Evolutionary conservation across 2,329 filamentous ascomycete species (phyloP).

Genomic region (Monilinia aucupariae): DNA sequence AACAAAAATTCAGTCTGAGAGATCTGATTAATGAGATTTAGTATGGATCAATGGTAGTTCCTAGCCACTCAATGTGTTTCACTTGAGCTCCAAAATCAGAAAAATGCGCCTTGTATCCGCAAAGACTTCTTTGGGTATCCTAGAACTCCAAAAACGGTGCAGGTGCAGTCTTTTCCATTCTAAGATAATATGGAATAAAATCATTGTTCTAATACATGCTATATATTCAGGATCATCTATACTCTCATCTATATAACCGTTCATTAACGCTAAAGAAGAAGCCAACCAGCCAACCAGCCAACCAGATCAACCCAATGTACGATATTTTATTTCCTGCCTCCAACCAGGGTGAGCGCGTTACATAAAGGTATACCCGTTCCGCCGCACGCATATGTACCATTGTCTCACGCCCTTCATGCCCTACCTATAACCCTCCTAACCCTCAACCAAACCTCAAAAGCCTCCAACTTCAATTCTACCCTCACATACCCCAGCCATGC

Average conservation of each 20-base stretch:
- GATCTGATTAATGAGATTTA: neutral
- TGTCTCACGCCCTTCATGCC: neutral
- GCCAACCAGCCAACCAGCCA: neutral
- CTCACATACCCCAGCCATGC: conserved; percentile 55
- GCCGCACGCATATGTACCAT: neutral
- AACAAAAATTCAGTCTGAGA: neutral
- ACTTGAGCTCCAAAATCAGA: neutral
- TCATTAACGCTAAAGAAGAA: neutral
- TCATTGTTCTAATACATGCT: neutral
- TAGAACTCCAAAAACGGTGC: neutral
- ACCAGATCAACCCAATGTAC: neutral
- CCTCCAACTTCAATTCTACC: conserved; percentile 57
- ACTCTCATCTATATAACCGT: neutral
- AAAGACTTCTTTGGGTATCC: neutral
- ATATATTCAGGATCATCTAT: neutral
- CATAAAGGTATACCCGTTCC: neutral
- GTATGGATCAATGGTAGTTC: neutral
- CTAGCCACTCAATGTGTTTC: neutral
- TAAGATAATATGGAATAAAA: neutral
- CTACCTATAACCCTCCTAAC: conserved; percentile 45
- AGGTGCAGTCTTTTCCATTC: neutral
- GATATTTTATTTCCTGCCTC: neutral
- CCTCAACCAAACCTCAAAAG: conserved; percentile 57
- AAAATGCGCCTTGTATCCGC: neutral
- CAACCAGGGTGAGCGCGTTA: neutral